Base-by-base conservation (phyloP, 768 basidiomycete species). In the Obba rivulosa region DNA sequence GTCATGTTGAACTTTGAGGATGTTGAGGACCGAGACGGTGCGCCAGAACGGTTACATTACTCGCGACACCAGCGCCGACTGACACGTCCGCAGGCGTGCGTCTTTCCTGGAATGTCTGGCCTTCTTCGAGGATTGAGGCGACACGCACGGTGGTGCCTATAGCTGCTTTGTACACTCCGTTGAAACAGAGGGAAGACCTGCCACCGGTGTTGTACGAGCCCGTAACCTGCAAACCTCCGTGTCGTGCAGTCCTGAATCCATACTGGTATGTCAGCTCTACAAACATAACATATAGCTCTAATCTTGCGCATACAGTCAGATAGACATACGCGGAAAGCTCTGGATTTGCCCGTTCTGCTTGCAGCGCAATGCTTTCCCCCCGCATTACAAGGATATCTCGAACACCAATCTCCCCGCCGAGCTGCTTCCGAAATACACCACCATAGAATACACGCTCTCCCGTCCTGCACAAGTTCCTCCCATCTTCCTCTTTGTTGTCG, bases 341-440 rank as follows among this genome's bases (percentile, higher is more conserved):
- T 99, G 96, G 96, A 99, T 98, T 57, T 99, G 96, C 62, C 96
- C 96, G 3, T 98, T 99, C 74, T 99, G 96, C 70, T 76, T 99
- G 45, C 85, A 89, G 31, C 86, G 96, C 51, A 99, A 98, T 66
- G 82, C 94, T 2, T 97, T 99, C 72, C 96, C 96, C 4, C 89
- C 91, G 0, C 95, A 99, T 67, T 99, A 99, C 78, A 95, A 96
- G 71, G 95, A 98, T 64, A 95, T 99, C 56, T 92, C 93, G 41
- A 87, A 87, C 69, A 94, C 89, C 56, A 98, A 98, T 69, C 79
- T 98, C 17, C 96, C 96, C 43, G 87, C 93, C 13, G 96, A 99
- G 66, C 79, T 99, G 24, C 69, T 98, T 34, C 93, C 95, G 62
- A 94, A 96, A 70, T 98, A 97, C 76, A 98, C 96, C 25, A 99